Evolutionary conservation across 2,329 filamentous ascomycete genomes (phyloP).

Genomic region (Coniochaeta sp.): DNA sequence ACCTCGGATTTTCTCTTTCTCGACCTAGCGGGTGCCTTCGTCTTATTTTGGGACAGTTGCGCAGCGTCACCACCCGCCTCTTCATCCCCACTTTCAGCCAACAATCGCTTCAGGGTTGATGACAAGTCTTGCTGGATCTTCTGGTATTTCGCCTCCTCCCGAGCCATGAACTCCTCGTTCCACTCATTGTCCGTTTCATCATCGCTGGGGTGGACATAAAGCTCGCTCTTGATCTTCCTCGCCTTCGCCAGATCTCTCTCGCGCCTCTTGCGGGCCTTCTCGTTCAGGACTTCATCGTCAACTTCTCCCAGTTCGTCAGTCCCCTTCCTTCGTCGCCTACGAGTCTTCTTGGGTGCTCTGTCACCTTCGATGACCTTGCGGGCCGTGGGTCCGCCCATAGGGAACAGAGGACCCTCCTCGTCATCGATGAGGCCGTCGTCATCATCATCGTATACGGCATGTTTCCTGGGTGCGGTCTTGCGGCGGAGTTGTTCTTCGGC

Average conservation of each 20-base stretch:
- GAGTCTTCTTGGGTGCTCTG: constrained; percentile 52
- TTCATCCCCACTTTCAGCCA: constrained; percentile 11
- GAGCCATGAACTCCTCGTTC: constrained; percentile 64
- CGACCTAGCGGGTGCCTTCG: constrained; percentile 12
- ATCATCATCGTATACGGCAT: constrained; percentile 63
- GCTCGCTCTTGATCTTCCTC: constrained; percentile 72
- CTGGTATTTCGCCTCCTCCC: constrained; percentile 59
- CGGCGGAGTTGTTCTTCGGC: constrained; percentile 76
- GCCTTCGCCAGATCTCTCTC: constrained; percentile 70
- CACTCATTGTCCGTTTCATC: constrained; percentile 82
- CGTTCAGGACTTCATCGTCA: constrained; percentile 53
- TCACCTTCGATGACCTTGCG: constrained; percentile 45
- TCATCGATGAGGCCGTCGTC: constrained; percentile 49
- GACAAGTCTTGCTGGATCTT: constrained; percentile 17
- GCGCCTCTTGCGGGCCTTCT: constrained; percentile 52
- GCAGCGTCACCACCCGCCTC: constrained; percentile 1
- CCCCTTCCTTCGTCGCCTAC: constrained; percentile 42
- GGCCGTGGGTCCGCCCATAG: constrained; percentile 56
- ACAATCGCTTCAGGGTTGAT: constrained; percentile 13
- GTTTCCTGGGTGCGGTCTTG: constrained; percentile 49
- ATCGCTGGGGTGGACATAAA: constrained; percentile 77
- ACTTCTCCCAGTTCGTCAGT: constrained; percentile 31
- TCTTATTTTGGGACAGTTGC: constrained; percentile 6
- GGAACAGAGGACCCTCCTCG: constrained; percentile 54
- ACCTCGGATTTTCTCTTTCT: constrained; percentile 19